Percentiles rank a stretch among this genome's conserved stretches.
phyloP scores from a whole-genome alignment of 2,329 filamentous ascomycete genomes.

The Verticillium alfalfae region DNA sequence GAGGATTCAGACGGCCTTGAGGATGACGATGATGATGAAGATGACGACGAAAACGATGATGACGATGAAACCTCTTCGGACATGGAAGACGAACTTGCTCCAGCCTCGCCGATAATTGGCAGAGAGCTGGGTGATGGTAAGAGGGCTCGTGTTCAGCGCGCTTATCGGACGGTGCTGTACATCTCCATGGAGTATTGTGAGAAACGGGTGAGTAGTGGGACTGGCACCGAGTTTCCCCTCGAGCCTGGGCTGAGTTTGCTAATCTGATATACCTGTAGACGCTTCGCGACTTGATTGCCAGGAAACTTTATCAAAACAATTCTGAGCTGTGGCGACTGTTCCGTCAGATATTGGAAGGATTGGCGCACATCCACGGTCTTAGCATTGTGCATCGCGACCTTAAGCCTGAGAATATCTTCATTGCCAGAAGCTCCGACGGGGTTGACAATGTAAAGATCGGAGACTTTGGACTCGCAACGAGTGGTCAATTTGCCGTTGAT shows the following conservation, averaged over 20 bases:
- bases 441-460: conserved; percentile 91
- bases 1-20: conserved; percentile 39
- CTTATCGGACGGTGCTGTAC: conserved; percentile 72
- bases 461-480: conserved; percentile 92
- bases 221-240: too few relatives aligned
- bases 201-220: conserved; percentile 56
- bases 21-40: conserved; percentile 27
- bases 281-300: conserved; percentile 78
- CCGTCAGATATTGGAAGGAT: conserved; percentile 82
- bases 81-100: conserved; percentile 20
- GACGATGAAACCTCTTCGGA: conserved; percentile 25
- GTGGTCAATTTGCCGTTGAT: conserved; percentile 68
- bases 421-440: conserved; percentile 62
- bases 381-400: conserved; percentile 94
- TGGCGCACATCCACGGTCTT: conserved; percentile 83
- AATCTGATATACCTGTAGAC: conserved; percentile 44
- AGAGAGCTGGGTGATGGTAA: conserved; percentile 10
- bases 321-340: conserved; percentile 87
- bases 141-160: conserved; percentile 32
- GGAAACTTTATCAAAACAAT: conserved; percentile 66
- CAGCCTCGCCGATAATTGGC: conserved; percentile 12
- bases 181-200: conserved; percentile 99
- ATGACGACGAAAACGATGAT: conserved; percentile 24
- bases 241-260: too few relatives aligned
- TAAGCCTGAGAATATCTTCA: conserved; percentile 97